Evolutionary conservation across 495 filamentous ascomycete genomes (phyloP), one percentile per base, ranked within the genome.

Genomic region (Penicillium paradoxum): DNA sequence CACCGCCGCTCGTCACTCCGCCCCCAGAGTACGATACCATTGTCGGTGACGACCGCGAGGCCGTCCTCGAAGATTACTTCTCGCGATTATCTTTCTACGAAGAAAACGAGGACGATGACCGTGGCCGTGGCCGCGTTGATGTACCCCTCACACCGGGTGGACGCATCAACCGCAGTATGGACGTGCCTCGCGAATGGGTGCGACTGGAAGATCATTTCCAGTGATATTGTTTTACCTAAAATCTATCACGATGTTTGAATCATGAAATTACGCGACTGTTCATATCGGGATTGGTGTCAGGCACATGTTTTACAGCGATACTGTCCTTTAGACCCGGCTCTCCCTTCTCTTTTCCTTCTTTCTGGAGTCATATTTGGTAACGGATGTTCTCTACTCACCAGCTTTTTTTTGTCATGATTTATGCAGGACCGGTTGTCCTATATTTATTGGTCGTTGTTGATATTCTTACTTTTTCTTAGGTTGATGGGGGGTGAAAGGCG

Each of bases 21-120:
- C 93, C 93, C 2, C 93, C 93, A 0, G 83, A 86, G 46, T 98
- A 98, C 56, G 89, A 91, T 15, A 74, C 75, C 22, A 86, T 97
- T 45, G 83, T 96, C n/a, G 87, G 86, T 33, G 79, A 89, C 49
- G 83, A 83, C 48, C 79, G 84, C n/a, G 86, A 88, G 50, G 84
- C 89, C 0, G 70, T 74, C 6, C 72, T 98, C 13, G 89, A 91
- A 1, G 93, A 96, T 59, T 98, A 98, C 61, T 98, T 98, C 62
- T 78, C 85, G 1, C 80, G 88, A 22, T 65, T 86, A 17, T 79
- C 82, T 0, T 82, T 79, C 62, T 80, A 83, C 45, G 79, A 76
- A 32, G 77, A 73, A 2, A 59, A 75, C 34, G 79, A 81, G 15
- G 81, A 84, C 36, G 81, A 83, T 24, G 73, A 77, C 14, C 72